Percentiles rank a stretch among this genome's conserved stretches.
Conservation (phyloP, 148 eudicot species). For the Fagopyrum homotropicum region DNA sequence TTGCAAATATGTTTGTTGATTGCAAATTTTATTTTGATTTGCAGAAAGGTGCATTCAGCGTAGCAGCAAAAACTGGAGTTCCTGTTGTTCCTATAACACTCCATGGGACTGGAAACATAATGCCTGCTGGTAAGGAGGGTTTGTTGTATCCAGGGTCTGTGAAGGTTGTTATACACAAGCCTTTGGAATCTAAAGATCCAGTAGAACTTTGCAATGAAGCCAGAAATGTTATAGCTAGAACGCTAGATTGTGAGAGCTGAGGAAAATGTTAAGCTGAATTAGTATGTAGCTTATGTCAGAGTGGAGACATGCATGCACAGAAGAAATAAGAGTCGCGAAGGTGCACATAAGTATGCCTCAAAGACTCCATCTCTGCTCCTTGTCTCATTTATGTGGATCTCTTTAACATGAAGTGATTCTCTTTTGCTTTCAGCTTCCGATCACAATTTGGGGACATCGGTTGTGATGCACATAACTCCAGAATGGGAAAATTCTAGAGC, state of each 20-base stretch:
- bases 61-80: constrained; percentile 73
- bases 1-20: not conserved
- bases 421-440: not conserved
- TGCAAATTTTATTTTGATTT: constrained; percentile 10
- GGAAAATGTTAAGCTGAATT: not conserved
- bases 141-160: constrained; percentile 63
- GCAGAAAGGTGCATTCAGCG: constrained; percentile 97
- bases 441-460: not conserved
- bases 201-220: constrained; percentile 62
- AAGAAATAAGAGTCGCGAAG: not conserved
- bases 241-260: constrained; percentile 23
- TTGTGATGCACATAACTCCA: not conserved
- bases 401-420: not conserved
- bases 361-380: not conserved
- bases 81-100: constrained; percentile 89
- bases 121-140: constrained; percentile 82
- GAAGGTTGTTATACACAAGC: constrained; percentile 61
- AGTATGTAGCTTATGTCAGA: not conserved
- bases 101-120: constrained; percentile 82
- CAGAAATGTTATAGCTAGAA: constrained; percentile 49
- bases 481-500: not conserved
- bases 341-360: not conserved
- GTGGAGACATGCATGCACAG: not conserved
- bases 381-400: not conserved
- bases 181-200: constrained; percentile 56